These are phyloP conservation scores for Canavalia gladiata DNA, from an alignment of 306 rosid species.

Conservation along the genomic window DNA sequence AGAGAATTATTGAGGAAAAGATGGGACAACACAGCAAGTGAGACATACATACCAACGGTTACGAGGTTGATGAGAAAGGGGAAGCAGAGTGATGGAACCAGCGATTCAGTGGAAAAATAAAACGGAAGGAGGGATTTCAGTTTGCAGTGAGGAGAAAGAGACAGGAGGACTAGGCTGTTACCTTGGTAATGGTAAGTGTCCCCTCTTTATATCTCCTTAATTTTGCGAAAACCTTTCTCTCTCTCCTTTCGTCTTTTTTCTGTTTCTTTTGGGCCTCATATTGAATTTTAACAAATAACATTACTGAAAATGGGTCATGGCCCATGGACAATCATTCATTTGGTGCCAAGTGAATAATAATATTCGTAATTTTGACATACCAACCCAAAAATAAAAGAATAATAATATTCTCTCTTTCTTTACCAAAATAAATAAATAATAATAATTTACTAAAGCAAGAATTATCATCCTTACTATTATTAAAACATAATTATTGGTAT, in stretches of 20 bases:
- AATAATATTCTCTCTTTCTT: too few species aligned
- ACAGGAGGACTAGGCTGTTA: not conserved
- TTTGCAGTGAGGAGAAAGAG: slow-evolving; percentile 29
- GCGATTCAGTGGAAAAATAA: slow-evolving; percentile 4
- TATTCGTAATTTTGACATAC: too few species aligned
- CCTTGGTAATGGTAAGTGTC: slow-evolving; percentile 13
- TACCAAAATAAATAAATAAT: too few species aligned
- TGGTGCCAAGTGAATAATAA: too few species aligned
- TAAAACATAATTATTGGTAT: too few species aligned
- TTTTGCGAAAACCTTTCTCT: not conserved
- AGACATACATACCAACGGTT: slow-evolving; percentile 15
- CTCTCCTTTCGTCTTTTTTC: not conserved
- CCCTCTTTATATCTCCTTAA: not conserved
- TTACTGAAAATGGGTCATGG: not conserved
- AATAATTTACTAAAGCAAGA: too few species aligned
- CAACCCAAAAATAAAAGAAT: too few species aligned
- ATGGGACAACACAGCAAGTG: not conserved
- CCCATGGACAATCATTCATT: not conserved
- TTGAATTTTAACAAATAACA: not conserved
- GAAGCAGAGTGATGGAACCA: not conserved
- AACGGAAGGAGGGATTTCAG: slow-evolving; percentile 34
- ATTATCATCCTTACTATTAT: too few species aligned
- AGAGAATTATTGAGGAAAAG: not conserved
- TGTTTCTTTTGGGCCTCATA: not conserved
- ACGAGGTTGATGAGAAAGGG: slow-evolving; percentile 1